These are phyloP conservation scores for Eutypella sp. DNA, from an alignment of 2,329 filamentous ascomycete species.

Conservation along the genomic window DNA sequence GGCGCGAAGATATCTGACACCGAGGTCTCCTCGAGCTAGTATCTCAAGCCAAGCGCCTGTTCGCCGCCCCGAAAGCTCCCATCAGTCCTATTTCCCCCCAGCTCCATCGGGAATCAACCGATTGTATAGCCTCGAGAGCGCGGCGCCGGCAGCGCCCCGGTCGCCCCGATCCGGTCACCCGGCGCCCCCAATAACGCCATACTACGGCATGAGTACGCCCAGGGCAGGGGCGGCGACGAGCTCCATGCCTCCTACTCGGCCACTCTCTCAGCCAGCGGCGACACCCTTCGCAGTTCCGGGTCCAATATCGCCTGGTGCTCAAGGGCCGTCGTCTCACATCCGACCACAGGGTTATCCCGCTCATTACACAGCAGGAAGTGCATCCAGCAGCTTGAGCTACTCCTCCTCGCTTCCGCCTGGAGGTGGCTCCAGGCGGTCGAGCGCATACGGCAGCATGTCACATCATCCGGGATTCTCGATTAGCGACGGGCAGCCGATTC, in stretches of 20 bases:
- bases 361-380: conserved; percentile 13
- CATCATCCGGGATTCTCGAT: conserved; percentile 15
- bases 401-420: conserved; percentile 11
- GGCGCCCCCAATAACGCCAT: conserved; percentile 20
- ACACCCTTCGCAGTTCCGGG: not conserved
- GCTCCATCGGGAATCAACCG: conserved; percentile 13
- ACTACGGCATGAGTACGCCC: conserved; percentile 15
- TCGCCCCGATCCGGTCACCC: conserved; percentile 15
- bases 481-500: conserved; percentile 22
- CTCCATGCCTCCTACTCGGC: conserved; percentile 16
- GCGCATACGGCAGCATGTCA: conserved; percentile 14
- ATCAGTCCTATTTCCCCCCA: conserved; percentile 20
- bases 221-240: conserved; percentile 15
- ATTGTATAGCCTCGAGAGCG: conserved; percentile 13
- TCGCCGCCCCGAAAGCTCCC: conserved; percentile 24
- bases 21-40: conserved; percentile 52
- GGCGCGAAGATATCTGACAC: conserved; percentile 49
- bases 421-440: conserved; percentile 20
- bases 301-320: not conserved
- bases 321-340: conserved; percentile 6
- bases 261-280: conserved; percentile 20
- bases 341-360: conserved; percentile 11
- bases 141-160: conserved; percentile 14
- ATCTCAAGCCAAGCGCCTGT: conserved; percentile 37
- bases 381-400: conserved; percentile 11